These are phyloP conservation scores for Aspergillus uvarum DNA, from an alignment of 2,329 filamentous ascomycete species.

Conservation along the genomic window DNA sequence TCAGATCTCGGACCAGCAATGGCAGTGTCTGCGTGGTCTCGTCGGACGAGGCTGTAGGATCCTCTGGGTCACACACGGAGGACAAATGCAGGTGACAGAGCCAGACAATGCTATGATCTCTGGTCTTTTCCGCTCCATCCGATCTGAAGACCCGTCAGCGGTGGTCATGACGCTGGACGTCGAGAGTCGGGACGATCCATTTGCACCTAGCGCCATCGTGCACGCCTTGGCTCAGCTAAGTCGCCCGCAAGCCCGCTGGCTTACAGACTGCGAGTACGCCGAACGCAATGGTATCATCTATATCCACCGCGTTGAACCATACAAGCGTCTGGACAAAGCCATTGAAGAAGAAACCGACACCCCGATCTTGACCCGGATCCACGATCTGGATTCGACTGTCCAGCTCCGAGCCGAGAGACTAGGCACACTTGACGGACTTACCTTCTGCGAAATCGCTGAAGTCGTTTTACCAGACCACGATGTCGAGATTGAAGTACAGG, in stretches of 20 bases:
- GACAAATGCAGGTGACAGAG: not conserved
- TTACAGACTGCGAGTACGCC: constrained; percentile 16
- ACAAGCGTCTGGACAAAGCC: not conserved
- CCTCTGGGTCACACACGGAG: constrained; percentile 11
- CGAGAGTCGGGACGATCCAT: not conserved
- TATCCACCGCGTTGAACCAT: constrained; percentile 11
- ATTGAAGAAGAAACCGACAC: not conserved
- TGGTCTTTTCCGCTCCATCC: constrained; percentile 10
- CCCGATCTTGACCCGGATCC: not conserved
- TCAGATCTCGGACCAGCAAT: not conserved
- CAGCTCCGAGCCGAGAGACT: constrained; percentile 7
- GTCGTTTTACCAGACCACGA: constrained; percentile 11
- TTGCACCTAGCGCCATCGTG: not conserved
- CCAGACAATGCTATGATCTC: constrained; percentile 6
- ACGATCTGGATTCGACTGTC: not conserved
- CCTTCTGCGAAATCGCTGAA: constrained; percentile 8
- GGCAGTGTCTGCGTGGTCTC: not conserved
- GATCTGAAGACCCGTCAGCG: constrained; percentile 9
- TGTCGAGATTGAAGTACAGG: constrained; percentile 26
- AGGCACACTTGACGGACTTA: constrained; percentile 13
- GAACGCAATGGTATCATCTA: constrained; percentile 14
- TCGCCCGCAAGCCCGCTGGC: not conserved
- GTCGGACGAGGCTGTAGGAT: constrained; percentile 4
- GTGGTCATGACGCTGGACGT: constrained; percentile 10
- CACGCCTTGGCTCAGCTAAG: not conserved